Evolutionary conservation across 352 stramenopile species (phyloP).

Genomic region (Globisporangium cystogenes): DNA sequence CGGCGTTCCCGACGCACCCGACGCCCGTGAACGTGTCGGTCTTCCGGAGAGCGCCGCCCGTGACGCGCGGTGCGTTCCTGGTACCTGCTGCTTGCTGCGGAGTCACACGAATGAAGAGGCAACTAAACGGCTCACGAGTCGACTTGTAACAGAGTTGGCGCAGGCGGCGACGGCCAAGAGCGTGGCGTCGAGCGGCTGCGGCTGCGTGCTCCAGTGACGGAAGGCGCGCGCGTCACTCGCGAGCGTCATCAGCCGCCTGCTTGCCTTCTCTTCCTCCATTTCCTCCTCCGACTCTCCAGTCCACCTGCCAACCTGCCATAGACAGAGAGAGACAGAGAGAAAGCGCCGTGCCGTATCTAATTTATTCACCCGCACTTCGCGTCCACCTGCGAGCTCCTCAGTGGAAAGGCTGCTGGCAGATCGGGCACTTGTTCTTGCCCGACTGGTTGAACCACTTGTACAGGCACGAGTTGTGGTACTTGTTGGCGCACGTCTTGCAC

Average conservation of each 20-base stretch:
- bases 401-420: constrained; percentile 89
- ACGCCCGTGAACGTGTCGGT: constrained; percentile 94
- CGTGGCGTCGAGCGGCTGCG: constrained; percentile 48
- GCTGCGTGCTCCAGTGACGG: constrained; percentile 25
- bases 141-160: constrained; percentile 8
- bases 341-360: not conserved
- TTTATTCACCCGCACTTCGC: not conserved
- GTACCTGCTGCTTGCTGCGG: not conserved
- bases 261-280: not conserved
- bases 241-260: no score
- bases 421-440: constrained; percentile 92
- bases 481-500: constrained; percentile 91
- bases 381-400: constrained; percentile 14
- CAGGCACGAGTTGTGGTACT: constrained; percentile 91
- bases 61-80: constrained; percentile 21
- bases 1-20: constrained; percentile 91
- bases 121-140: no score
- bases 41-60: constrained; percentile 36
- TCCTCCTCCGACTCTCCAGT: no score
- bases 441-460: constrained; percentile 95
- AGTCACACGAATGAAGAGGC: no score
- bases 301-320: no score
- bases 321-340: not conserved
- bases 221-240: no score
- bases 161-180: constrained; percentile 22